Base-by-base conservation (phyloP, 2,329 filamentous ascomycete genomes). In the Dryadomyces sulphureus region DNA sequence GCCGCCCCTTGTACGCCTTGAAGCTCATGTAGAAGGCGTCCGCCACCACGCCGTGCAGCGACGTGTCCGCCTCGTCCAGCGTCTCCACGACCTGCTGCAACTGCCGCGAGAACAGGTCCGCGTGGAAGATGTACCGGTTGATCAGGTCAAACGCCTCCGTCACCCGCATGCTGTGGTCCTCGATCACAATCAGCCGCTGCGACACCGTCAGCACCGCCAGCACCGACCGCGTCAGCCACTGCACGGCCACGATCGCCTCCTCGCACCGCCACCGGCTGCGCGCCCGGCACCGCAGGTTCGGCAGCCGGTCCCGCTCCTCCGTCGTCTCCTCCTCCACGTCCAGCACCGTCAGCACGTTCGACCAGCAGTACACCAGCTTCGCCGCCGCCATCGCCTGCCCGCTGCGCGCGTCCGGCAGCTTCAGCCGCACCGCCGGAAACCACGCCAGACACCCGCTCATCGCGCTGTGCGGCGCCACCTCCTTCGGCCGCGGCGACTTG, bases 11-110 rank as follows among this genome's bases (percentile, higher is more conserved):
- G 65, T 96, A 98, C 4, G 87, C 76, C 57, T 85, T 87, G 63
- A 96, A 90, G 62, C 90, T 95, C 87, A 96, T 96, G 59, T 90
- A 90, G 55, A 95, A 98, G 0, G 89, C 92, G 68, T 98, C 92
- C 7, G 90, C 90, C 41, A 96, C 86, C 8, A 96, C 89, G 2
- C 90, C 90, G 62, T 96, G 92, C 79, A 96, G 84, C 0, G 87
- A 85, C 0, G 77, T 70, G 55, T 95, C 88, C 48, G 89, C 79
- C 54, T 94, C 88, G 52, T 95, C 83, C 17, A 92, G 69, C 50
- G 89, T 81, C 60, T 96, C 92, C 20, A 98, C 86, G 6, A 96
- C 73, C 17, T 69, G 74, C 56, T 86, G 82, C 12, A 98, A 68
- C 58, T 96, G 92, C 22, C 77, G 75, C 1, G 90, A 95, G 61